phyloP scores from a whole-genome alignment of 345 rosid genomes.

The Gossypium raimondii region DNA sequence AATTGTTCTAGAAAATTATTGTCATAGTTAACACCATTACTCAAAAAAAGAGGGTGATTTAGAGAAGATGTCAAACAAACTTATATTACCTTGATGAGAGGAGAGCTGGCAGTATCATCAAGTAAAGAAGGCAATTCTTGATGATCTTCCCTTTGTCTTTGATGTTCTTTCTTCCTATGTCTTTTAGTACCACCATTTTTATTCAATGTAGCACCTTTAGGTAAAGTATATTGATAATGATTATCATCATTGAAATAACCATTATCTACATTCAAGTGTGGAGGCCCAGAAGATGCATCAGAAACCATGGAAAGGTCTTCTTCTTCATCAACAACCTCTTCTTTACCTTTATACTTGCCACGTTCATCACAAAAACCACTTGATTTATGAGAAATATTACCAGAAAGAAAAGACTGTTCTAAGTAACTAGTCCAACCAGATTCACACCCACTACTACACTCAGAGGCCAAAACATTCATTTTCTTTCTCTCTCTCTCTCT shows the following conservation, averaged over 20 bases:
- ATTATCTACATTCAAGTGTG: constrained; percentile 49
- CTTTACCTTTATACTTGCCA: constrained; percentile 11
- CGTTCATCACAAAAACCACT: constrained; percentile 11
- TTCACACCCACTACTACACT: constrained; percentile 77
- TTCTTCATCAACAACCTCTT: constrained; percentile 38
- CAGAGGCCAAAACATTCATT: constrained; percentile 51
- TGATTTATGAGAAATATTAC: constrained; percentile 19
- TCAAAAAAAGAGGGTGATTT: background rate
- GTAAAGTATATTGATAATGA: constrained; percentile 14
- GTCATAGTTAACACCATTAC: constrained; percentile 9
- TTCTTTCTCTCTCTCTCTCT: background rate
- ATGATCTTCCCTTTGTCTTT: constrained; percentile 27
- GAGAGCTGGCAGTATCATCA: constrained; percentile 96
- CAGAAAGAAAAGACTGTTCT: constrained; percentile 54
- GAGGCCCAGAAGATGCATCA: constrained; percentile 98
- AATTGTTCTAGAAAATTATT: constrained; percentile 31
- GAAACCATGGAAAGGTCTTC: constrained; percentile 92
- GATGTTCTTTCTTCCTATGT: constrained; percentile 37
- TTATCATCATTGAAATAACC: constrained; percentile 21
- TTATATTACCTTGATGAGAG: constrained; percentile 29
- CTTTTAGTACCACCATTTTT: constrained; percentile 26
- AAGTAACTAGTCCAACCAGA: constrained; percentile 97
- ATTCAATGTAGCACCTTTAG: constrained; percentile 16
- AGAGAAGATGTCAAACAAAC: background rate
- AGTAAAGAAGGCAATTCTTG: constrained; percentile 43